A percentile compares a stretch with the other conserved stretches of the same genome.
Conservation (phyloP, 208 protist genomes). For the Leishmania amazonensis region DNA sequence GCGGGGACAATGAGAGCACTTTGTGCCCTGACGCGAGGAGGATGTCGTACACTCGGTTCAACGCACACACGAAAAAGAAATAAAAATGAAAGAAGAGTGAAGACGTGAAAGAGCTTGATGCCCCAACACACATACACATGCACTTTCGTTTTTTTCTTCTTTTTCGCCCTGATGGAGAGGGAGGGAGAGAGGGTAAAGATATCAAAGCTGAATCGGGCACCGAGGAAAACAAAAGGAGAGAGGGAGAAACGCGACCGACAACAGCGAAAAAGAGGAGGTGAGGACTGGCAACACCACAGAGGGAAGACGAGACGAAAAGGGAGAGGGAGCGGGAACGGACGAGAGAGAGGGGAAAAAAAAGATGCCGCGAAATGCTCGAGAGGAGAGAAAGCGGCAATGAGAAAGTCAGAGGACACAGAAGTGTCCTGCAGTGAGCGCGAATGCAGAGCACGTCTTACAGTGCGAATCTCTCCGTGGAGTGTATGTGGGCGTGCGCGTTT, state of each 20-base stretch:
- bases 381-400: not conserved
- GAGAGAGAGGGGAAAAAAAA: not conserved
- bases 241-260: not conserved
- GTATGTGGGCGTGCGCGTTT: not conserved
- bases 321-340: not conserved
- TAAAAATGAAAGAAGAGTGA: not conserved
- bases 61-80: not conserved
- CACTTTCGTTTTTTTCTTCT: not conserved
- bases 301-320: not conserved
- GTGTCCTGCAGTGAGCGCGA: not conserved
- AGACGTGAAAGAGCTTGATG: not conserved
- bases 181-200: not conserved
- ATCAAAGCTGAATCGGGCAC: not conserved
- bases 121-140: not conserved
- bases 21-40: not conserved
- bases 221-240: not conserved
- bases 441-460: not conserved
- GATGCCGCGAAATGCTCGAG: not conserved
- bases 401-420: not conserved
- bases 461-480: not conserved
- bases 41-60: not conserved
- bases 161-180: not conserved
- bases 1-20: not conserved
- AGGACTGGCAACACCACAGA: not conserved
- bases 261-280: not conserved